Evolutionary conservation across 2,329 filamentous ascomycete species (phyloP).

Genomic region (Cryphonectria japonica): DNA sequence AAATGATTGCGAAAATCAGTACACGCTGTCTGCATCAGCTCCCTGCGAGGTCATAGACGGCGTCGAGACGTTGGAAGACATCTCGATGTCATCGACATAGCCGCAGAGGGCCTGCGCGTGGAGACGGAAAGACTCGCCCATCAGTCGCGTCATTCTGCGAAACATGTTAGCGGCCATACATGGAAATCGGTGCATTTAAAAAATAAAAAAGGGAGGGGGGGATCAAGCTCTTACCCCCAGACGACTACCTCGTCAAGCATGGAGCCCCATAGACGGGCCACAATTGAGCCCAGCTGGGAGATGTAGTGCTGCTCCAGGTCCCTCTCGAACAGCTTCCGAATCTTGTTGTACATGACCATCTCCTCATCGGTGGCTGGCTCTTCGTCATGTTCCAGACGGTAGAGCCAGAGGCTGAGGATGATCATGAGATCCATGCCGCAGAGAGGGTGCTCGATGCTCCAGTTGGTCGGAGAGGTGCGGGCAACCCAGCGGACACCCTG

Average conservation of each 20-base stretch:
- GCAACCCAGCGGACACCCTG: conserved; percentile 98
- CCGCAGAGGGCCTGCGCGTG: conserved; percentile 93
- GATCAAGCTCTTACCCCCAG: conserved; percentile 80
- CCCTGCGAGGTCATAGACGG: conserved; percentile 75
- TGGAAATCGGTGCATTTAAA: background rate
- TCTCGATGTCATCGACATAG: conserved; percentile 84
- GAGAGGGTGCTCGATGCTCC: conserved; percentile 97
- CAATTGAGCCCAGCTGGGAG: conserved; percentile 88
- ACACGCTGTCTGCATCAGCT: conserved; percentile 72
- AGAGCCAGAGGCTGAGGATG: conserved; percentile 96
- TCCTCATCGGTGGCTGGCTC: conserved; percentile 87
- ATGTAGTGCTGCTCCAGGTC: conserved; percentile 83
- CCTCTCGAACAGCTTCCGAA: conserved; percentile 87
- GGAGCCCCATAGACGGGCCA: conserved; percentile 93
- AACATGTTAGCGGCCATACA: conserved; percentile 46
- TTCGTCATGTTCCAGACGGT: conserved; percentile 98
- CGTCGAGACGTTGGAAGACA: conserved; percentile 69
- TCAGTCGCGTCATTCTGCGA: conserved; percentile 82
- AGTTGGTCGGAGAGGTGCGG: conserved; percentile 96
- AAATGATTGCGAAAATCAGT: conserved; percentile 53
- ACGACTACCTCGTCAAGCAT: conserved; percentile 99
- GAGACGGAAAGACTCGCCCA: conserved; percentile 97
- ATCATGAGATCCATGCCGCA: conserved; percentile 98
- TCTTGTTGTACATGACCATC: conserved; percentile 87
- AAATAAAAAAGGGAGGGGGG: too few species aligned